Conservation (phyloP, 768 basidiomycete genomes). For the Kwoniella dendrophila region DNA sequence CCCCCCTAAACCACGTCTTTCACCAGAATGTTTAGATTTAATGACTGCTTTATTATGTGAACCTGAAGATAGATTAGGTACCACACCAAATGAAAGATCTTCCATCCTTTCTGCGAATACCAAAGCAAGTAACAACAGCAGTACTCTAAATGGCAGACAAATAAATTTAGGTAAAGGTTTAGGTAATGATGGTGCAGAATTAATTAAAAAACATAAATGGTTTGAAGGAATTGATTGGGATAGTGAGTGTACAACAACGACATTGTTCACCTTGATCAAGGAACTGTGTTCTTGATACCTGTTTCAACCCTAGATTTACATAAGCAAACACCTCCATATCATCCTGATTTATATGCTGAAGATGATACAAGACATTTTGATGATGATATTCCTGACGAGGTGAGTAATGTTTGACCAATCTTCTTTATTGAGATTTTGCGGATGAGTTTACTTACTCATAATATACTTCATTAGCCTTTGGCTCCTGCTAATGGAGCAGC, state of each 20-base stretch:
- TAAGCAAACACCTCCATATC: slow-evolving; percentile 80
- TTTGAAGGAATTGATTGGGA: slow-evolving; percentile 89
- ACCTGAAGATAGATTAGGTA: slow-evolving; percentile 80
- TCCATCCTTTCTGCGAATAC: slow-evolving; percentile 56
- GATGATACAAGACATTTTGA: slow-evolving; percentile 96
- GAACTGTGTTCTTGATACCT: background rate
- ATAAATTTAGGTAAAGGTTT: slow-evolving; percentile 17
- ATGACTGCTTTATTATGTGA: slow-evolving; percentile 91
- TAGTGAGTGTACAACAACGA: slow-evolving; percentile 53
- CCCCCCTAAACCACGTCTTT: slow-evolving; percentile 78
- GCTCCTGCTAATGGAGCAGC: slow-evolving; percentile 83
- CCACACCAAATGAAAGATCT: slow-evolving; percentile 34
- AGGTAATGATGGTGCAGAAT: slow-evolving; percentile 75
- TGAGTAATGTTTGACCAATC: slow-evolving; percentile 60
- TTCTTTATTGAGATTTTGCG: slow-evolving; percentile 3
- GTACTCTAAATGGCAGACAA: slow-evolving; percentile 7
- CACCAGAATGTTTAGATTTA: slow-evolving; percentile 81
- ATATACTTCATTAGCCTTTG: slow-evolving; percentile 64
- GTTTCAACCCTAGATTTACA: slow-evolving; percentile 65
- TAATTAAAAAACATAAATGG: slow-evolving; percentile 89
- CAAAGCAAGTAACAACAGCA: background rate
- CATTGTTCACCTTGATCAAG: background rate
- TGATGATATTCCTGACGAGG: slow-evolving; percentile 88
- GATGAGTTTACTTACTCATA: background rate
- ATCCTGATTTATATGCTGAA: slow-evolving; percentile 75